These are phyloP conservation scores for Thermomyces lanuginosus DNA, from an alignment of 2,329 filamentous ascomycete genomes.

Conservation along the genomic window DNA sequence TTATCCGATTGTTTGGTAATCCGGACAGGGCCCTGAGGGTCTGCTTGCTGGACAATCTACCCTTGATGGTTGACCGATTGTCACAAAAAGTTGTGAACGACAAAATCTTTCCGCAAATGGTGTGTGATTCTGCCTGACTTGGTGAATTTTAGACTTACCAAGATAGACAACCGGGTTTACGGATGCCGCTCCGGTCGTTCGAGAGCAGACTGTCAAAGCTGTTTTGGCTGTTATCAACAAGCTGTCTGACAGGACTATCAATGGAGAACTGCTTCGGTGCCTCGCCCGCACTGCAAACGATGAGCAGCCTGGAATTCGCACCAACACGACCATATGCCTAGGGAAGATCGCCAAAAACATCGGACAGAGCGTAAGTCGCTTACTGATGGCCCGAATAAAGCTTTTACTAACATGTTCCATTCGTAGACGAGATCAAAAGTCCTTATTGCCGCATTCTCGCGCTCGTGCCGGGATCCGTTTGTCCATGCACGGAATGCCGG, in stretches of 20 bases:
- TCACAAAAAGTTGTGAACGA: slow-evolving; percentile 82
- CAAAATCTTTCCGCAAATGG: slow-evolving; percentile 91
- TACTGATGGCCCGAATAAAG: background rate
- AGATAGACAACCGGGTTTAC: slow-evolving; percentile 81
- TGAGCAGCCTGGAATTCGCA: slow-evolving; percentile 90
- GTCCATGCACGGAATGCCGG: slow-evolving; percentile 84
- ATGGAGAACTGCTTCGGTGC: slow-evolving; percentile 78
- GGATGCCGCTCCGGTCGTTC: slow-evolving; percentile 73
- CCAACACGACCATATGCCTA: slow-evolving; percentile 93
- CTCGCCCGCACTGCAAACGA: slow-evolving; percentile 94
- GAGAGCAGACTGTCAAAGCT: slow-evolving; percentile 92
- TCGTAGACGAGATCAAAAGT: slow-evolving; percentile 66
- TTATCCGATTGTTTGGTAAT: slow-evolving; percentile 74
- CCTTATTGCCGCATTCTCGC: slow-evolving; percentile 76
- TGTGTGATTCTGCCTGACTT: slow-evolving; percentile 20
- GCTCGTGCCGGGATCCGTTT: slow-evolving; percentile 82
- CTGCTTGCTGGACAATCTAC: slow-evolving; percentile 74
- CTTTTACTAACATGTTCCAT: slow-evolving; percentile 13
- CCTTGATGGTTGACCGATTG: slow-evolving; percentile 78
- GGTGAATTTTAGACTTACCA: slow-evolving; percentile 1
- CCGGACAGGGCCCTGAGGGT: slow-evolving; percentile 86
- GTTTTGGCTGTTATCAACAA: slow-evolving; percentile 77
- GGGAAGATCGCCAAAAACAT: slow-evolving; percentile 91
- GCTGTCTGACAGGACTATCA: slow-evolving; percentile 79
- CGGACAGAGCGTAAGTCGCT: slow-evolving; percentile 38